phyloP scores from a whole-genome alignment of 129 eudicot species.

The Pulicaria dysenterica region DNA sequence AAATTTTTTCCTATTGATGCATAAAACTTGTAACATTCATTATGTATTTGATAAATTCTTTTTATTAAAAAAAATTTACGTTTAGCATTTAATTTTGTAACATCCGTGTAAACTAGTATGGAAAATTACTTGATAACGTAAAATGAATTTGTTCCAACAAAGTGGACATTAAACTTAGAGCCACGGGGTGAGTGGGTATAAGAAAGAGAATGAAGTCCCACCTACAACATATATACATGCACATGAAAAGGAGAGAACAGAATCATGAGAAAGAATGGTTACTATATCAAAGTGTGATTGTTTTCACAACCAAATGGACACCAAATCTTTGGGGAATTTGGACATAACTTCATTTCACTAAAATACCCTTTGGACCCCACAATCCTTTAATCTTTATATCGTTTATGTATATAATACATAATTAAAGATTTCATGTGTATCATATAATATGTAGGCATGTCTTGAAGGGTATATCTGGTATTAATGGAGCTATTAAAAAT shows the following conservation, averaged over 20 bases:
- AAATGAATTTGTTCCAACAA: too few relatives aligned
- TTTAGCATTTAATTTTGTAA: too few relatives aligned
- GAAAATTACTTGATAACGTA: too few relatives aligned
- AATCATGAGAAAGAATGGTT: conserved; percentile 38
- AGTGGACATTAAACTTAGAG: too few relatives aligned
- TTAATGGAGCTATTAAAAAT: background rate
- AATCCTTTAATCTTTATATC: background rate
- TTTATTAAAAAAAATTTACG: too few relatives aligned
- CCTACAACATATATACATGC: conserved; percentile 23
- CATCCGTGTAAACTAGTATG: too few relatives aligned
- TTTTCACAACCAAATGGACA: conserved; percentile 38
- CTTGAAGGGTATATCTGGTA: conserved; percentile 16
- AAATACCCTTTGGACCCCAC: conserved; percentile 24
- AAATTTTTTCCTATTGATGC: too few relatives aligned
- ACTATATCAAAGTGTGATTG: conserved; percentile 34
- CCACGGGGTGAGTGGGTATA: too few relatives aligned
- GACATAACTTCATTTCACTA: background rate
- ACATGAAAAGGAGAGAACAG: conserved; percentile 40
- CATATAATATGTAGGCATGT: conserved; percentile 14
- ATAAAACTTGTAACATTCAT: too few relatives aligned
- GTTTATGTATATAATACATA: background rate
- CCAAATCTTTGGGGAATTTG: conserved; percentile 41
- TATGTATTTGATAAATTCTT: too few relatives aligned
- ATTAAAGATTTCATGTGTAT: background rate
- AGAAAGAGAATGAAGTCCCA: conserved; percentile 31